Evolutionary conservation across 2,329 filamentous ascomycete species (phyloP).

Genomic region (Ascochyta fabae): DNA sequence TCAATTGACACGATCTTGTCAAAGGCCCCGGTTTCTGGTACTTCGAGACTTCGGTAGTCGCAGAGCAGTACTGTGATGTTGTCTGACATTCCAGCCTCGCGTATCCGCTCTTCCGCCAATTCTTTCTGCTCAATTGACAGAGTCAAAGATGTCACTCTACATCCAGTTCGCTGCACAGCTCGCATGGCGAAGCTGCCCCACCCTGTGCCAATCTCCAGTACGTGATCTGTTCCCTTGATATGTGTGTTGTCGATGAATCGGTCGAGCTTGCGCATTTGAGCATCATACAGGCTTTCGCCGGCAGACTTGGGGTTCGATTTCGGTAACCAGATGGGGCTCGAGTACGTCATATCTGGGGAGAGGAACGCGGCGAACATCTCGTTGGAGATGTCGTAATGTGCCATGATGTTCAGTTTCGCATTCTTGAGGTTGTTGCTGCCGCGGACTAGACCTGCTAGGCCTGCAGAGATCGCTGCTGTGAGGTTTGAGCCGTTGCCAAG

Average conservation of each 20-base stretch:
- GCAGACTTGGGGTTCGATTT: conserved; percentile 49
- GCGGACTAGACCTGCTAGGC: conserved; percentile 61
- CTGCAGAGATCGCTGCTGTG: conserved; percentile 64
- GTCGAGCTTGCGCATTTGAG: conserved; percentile 71
- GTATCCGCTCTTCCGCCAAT: conserved; percentile 70
- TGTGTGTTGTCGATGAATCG: conserved; percentile 70
- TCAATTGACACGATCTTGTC: conserved; percentile 79
- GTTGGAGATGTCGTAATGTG: conserved; percentile 79
- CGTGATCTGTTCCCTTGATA: conserved; percentile 69
- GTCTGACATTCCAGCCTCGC: conserved; percentile 64
- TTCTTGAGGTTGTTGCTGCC: conserved; percentile 57
- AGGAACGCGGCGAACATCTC: conserved; percentile 78
- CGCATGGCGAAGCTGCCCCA: conserved; percentile 78
- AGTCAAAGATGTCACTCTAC: conserved; percentile 72
- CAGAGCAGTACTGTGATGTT: conserved; percentile 69
- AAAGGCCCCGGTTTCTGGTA: conserved; percentile 58
- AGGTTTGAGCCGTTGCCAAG: conserved; percentile 70
- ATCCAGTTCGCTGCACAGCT: conserved; percentile 70
- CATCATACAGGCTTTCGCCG: conserved; percentile 67
- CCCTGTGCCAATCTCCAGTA: conserved; percentile 77
- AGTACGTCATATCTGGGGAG: conserved; percentile 79
- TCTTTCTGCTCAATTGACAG: conserved; percentile 72
- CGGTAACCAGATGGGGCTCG: conserved; percentile 70
- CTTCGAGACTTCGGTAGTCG: conserved; percentile 70
- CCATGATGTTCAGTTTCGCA: conserved; percentile 68